A percentile compares a stretch with the other conserved stretches of the same genome.
Conservation (phyloP, 1,139 yeast species). For the Ogataea hybrid region DNA sequence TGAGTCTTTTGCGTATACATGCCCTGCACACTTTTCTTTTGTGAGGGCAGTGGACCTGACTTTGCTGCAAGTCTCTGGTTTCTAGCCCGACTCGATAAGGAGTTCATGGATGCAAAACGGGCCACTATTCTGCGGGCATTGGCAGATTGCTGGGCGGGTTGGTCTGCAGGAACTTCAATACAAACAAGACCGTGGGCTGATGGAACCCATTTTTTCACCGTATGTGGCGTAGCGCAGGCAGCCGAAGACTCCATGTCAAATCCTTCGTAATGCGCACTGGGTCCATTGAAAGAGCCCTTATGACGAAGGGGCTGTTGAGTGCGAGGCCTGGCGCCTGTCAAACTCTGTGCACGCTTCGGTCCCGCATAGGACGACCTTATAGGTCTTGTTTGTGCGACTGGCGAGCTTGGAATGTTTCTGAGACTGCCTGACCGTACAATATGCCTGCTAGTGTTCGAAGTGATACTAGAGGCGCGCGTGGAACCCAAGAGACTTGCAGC, state of each 20-base stretch:
- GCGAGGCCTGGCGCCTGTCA: slow-evolving; percentile 11
- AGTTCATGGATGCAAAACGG: slow-evolving; percentile 24
- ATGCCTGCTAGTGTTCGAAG: slow-evolving; percentile 7
- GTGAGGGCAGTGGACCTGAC: slow-evolving; percentile 10
- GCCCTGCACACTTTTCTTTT: slow-evolving; percentile 22
- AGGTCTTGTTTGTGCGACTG: slow-evolving; percentile 13
- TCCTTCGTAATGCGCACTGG: slow-evolving; percentile 9
- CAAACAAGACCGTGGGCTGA: slow-evolving; percentile 46
- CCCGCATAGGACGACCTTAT: slow-evolving; percentile 3
- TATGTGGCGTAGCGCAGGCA: slow-evolving; percentile 23
- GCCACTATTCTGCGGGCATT: slow-evolving; percentile 15
- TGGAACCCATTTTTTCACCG: slow-evolving; percentile 45
- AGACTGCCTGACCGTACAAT: slow-evolving; percentile 20
- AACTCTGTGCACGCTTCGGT: slow-evolving; percentile 17
- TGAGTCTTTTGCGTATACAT: slow-evolving; percentile 18
- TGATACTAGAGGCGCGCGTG: slow-evolving; percentile 17
- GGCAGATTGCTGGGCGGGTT: slow-evolving; percentile 20
- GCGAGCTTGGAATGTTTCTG: slow-evolving; percentile 16
- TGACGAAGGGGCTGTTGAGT: slow-evolving; percentile 10
- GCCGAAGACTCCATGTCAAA: slow-evolving; percentile 8
- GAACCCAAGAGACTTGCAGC: slow-evolving; percentile 24
- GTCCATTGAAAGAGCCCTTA: slow-evolving; percentile 19
- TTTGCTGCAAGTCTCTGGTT: slow-evolving; percentile 1
- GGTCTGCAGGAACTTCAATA: slow-evolving; percentile 42
- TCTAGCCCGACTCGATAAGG: slow-evolving; percentile 17